Percentiles rank a stretch among this genome's conserved stretches.
Evolutionary conservation across 73 alveolate species (phyloP).

Genomic region (Stentor roeselii): DNA sequence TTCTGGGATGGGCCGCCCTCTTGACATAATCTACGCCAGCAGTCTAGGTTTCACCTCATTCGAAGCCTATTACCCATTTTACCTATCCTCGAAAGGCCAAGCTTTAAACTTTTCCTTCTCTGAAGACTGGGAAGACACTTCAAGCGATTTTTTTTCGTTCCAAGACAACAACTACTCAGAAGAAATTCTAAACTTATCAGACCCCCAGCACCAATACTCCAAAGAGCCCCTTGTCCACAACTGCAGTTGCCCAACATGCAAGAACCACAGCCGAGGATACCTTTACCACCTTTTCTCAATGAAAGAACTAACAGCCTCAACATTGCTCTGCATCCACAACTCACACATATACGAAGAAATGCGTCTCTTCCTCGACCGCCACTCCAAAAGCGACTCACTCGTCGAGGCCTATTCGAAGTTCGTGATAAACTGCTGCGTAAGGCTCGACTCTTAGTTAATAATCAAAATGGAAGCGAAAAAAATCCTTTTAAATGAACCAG

Average conservation of each 20-base stretch:
- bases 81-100: background rate
- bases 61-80: conserved; percentile 7
- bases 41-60: background rate
- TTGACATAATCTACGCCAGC: conserved; percentile 3
- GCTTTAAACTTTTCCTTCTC: background rate
- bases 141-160: too few relatives aligned
- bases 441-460: too few relatives aligned
- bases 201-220: background rate
- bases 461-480: background rate
- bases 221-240: conserved; percentile 30
- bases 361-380: too few relatives aligned
- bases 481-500: conserved; percentile 19
- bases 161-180: background rate
- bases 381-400: too few relatives aligned
- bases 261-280: conserved; percentile 38
- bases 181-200: background rate
- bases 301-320: conserved; percentile 43
- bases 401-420: too few relatives aligned
- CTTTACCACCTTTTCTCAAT: conserved; percentile 37
- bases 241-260: conserved; percentile 48
- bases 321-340: conserved; percentile 33
- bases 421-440: too few relatives aligned
- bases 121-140: too few relatives aligned
- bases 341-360: background rate
- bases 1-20: conserved; percentile 18